Percentiles rank a stretch among this genome's conserved stretches.
Conservation (phyloP, 257 asterid species). For the Pogostemon cablin region DNA sequence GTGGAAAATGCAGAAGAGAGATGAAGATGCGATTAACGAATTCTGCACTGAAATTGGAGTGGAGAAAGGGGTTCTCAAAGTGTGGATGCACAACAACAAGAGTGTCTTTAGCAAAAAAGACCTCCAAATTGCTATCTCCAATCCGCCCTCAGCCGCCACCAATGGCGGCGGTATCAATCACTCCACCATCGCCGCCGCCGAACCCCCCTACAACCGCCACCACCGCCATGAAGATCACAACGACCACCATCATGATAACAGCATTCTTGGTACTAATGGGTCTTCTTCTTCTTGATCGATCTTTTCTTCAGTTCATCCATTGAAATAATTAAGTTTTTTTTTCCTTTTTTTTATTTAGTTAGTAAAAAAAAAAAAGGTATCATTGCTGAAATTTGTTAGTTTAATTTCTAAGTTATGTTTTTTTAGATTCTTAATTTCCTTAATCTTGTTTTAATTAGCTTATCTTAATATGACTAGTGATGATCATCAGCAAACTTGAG, state of each 20-base stretch:
- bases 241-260: constrained; percentile 9
- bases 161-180: constrained; percentile 16
- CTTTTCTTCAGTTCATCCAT: constrained; percentile 23
- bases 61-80: constrained; percentile 69
- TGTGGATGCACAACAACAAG: constrained; percentile 95
- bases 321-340: constrained; percentile 30
- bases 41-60: constrained; percentile 62
- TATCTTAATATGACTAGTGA: constrained; percentile 12
- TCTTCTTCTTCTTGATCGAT: constrained; percentile 53
- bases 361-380: not conserved
- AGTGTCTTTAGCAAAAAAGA: constrained; percentile 49
- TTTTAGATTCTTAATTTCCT: constrained; percentile 17
- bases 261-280: constrained; percentile 48
- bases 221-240: constrained; percentile 33
- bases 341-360: not conserved
- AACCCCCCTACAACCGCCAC: not conserved
- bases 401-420: constrained; percentile 32
- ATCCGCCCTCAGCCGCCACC: constrained; percentile 31
- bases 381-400: constrained; percentile 22
- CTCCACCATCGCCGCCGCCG: constrained; percentile 33
- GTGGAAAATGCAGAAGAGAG: constrained; percentile 79
- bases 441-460: constrained; percentile 33
- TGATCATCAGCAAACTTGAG: constrained; percentile 2
- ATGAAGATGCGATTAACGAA: constrained; percentile 53
- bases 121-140: constrained; percentile 10